Base-by-base conservation (phyloP, 1,139 yeast species). In the Taphrina flavorubra region DNA sequence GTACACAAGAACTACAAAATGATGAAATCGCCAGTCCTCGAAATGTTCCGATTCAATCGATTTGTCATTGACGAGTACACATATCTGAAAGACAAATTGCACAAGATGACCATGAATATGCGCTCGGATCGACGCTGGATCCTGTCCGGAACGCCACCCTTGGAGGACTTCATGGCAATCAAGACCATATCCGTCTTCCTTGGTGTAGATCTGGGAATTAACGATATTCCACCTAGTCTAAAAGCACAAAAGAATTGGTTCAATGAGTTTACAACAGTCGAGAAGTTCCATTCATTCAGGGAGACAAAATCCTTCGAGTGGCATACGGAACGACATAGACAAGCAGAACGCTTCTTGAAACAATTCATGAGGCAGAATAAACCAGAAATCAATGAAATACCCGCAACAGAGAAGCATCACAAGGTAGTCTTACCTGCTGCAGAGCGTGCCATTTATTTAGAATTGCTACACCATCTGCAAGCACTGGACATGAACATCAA, bases 31-130 rank as follows among this genome's bases (percentile, higher is more conserved):
- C 69, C 70, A 16, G 56, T 58, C n/a, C 44, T 68, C 8, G 70
- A 68, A 51, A 60, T 65, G 69, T 68, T 68, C 42, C 44, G 49
- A 20, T 68, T 65, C 58, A 68, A 65, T 46, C 57, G 70, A 16
- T 60, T 68, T 13, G 68, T 68, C 20, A 65, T 68, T 25, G 70
- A 68, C 39, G 70, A 68, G 42, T 68, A 68, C 51, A 65, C 70
- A 7, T 68, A 68, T 40, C 36, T 68, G 16, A 61, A 60, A 20
- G 70, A 68, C 40, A 57, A 42, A 20, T n/a, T 40, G n/a, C 61
- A 57, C 51, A 42, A 40, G 36, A 46, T 65, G 20, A 51, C 66
- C 11, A 58, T 66, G 44, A 64, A 61, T 34, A 64, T 68, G 68
- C 60, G 51, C 20, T 58, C 70, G 1, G 58, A 56, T 11, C 36